Base-by-base conservation (phyloP, 148 eudicot species). In the Polygonum maritimum region DNA sequence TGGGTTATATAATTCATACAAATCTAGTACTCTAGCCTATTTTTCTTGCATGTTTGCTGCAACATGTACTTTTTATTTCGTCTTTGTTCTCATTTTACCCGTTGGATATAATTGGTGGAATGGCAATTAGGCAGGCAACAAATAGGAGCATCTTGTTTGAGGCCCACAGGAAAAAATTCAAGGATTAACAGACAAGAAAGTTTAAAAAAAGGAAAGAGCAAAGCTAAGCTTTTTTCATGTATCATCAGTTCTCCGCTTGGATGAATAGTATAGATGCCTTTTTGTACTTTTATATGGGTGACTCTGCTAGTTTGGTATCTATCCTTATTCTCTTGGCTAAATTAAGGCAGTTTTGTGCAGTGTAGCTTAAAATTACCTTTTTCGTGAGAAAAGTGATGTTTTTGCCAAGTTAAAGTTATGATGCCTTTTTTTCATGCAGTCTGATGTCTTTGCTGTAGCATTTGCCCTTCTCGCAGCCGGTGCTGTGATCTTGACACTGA, bases 401-500 rank as follows among this genome's bases (percentile, higher is more conserved):
- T 74, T 65, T 39, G 40, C 26, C 69, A 7, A 5, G 26, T 54
- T n/a, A 54, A 18, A 16, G 15, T 67, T 67, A 3, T 22, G 33
- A 77, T 15, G n/a, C 36, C 44, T 5, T 60, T 60, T 38, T 44
- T 67, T 4, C 35, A 57, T 85, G 47, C 91, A 95, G 98, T 95
- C 98, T 73, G 91, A 95, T 81, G 98, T 95, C 71, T 95, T 95
- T 77, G 98, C 98, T 35, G 98, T 95, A 69, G 98, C 98, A 69
- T 95, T 95, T 85, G 98, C 97, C 12, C 89, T 95, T 12, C 97
- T 95, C 52, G 98, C 98, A 36, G 91, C 98, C 36, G 98, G 98
- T 72, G 98, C 98, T 75, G 93, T 95, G 65, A 90, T 95, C 73
- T 86, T 95, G 80, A 95, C 98, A 79, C 76, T 95, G 87, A 95